These are phyloP conservation scores for Thraustochytrium sp. DNA, from an alignment of 352 stramenopile genomes.

Conservation along the genomic window DNA sequence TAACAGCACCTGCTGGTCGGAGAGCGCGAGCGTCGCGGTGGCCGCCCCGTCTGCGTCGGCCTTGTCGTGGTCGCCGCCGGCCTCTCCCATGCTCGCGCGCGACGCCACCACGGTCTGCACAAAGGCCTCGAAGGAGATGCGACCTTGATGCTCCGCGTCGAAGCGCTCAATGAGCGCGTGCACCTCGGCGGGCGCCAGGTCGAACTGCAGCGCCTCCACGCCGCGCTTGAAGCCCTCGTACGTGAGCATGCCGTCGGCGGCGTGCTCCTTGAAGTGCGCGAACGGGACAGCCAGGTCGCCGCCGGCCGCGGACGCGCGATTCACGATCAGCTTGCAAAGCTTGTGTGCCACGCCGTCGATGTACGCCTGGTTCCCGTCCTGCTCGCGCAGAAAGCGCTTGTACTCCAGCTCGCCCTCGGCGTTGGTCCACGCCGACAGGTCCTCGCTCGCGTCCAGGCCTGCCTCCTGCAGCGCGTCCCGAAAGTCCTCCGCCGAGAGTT, in stretches of 20 bases:
- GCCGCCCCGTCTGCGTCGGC: too few relatives aligned
- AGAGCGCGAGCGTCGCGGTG: too few relatives aligned
- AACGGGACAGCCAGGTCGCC: not conserved
- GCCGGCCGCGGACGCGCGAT: not conserved
- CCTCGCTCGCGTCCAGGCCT: not conserved
- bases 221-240: not conserved
- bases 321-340: not conserved
- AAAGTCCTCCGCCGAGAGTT: not conserved
- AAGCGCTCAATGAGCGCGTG: conserved; percentile 17
- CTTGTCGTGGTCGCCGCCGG: not conserved
- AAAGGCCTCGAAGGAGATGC: conserved; percentile 9
- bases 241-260: not conserved
- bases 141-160: not conserved
- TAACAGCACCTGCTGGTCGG: not conserved
- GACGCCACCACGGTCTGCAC: not conserved
- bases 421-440: not conserved
- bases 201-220: not conserved
- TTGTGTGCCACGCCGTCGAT: conserved; percentile 9
- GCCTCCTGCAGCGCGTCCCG: not conserved
- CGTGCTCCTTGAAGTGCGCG: not conserved
- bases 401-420: not conserved
- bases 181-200: not conserved
- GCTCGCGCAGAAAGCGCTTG: not conserved
- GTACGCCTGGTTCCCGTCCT: conserved; percentile 30
- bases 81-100: not conserved